Evolutionary conservation across 1,284 basidiomycete genomes (phyloP).

Genomic region (Coniferiporia weirii): DNA sequence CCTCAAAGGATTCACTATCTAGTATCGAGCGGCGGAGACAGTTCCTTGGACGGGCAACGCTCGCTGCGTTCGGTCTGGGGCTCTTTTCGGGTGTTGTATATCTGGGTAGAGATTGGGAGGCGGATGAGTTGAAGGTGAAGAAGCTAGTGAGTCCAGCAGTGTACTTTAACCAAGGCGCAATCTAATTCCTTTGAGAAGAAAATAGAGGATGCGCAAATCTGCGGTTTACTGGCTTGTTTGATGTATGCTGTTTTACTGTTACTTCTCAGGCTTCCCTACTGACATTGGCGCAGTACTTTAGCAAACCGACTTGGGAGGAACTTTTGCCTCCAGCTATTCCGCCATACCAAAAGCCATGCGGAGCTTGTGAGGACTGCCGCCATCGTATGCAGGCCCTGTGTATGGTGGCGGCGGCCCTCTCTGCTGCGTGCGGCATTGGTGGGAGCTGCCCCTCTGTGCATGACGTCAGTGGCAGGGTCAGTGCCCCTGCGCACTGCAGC

Average conservation of each 20-base stretch:
- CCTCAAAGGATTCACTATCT: constrained; percentile 65
- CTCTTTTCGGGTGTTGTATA: constrained; percentile 49
- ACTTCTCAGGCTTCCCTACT: constrained; percentile 6
- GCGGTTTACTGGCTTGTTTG: constrained; percentile 57
- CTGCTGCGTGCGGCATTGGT: too few relatives aligned
- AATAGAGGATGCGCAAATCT: constrained; percentile 47
- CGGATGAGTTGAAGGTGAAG: constrained; percentile 45
- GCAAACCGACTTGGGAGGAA: constrained; percentile 88
- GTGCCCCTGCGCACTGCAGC: too few relatives aligned
- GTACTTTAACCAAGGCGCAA: constrained; percentile 21
- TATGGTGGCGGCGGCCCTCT: too few relatives aligned
- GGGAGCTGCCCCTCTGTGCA: too few relatives aligned
- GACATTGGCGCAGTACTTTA: constrained; percentile 62
- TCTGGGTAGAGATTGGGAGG: constrained; percentile 60
- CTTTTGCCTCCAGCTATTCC: constrained; percentile 85
- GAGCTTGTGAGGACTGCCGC: too few relatives aligned
- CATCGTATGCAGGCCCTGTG: too few relatives aligned
- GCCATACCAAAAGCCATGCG: constrained; percentile 85
- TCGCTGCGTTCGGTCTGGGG: constrained; percentile 44
- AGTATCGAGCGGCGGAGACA: constrained; percentile 66
- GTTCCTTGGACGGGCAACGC: constrained; percentile 45
- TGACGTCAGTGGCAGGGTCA: too few relatives aligned
- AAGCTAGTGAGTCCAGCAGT: constrained; percentile 42
- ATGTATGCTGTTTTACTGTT: constrained; percentile 38
- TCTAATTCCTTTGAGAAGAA: constrained; percentile 37